Evolutionary conservation across 345 rosid genomes (phyloP).

Genomic region (Salix viminalis): DNA sequence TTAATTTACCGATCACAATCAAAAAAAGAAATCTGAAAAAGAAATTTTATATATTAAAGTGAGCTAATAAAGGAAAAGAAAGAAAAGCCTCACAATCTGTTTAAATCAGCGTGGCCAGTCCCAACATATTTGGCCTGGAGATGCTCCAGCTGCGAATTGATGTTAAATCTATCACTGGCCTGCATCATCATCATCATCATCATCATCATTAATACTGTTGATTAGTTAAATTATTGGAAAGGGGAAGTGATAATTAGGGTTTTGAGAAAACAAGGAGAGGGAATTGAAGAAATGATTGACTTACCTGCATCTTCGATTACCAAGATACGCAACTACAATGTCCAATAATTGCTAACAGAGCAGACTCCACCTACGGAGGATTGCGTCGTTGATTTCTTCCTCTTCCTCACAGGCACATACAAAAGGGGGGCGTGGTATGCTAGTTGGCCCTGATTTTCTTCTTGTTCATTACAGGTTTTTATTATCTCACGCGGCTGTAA

Average conservation of each 20-base stretch:
- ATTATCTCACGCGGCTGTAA: too few relatives aligned
- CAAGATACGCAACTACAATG: neutral
- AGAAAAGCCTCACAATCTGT: slow-evolving; percentile 60
- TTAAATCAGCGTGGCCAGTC: slow-evolving; percentile 90
- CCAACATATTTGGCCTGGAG: slow-evolving; percentile 98
- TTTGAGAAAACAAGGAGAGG: neutral
- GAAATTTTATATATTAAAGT: neutral
- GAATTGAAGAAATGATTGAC: neutral
- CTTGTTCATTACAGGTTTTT: too few relatives aligned
- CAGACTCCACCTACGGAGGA: neutral
- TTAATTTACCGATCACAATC: neutral
- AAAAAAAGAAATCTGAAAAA: neutral
- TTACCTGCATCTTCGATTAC: neutral
- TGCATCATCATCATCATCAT: slow-evolving; percentile 23
- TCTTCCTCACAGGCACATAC: too few relatives aligned
- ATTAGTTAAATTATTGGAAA: too few relatives aligned
- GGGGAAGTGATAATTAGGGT: neutral
- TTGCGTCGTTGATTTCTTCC: too few relatives aligned
- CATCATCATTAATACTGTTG: too few relatives aligned
- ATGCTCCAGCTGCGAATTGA: slow-evolving; percentile 97
- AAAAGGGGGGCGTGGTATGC: too few relatives aligned
- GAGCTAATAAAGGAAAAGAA: neutral
- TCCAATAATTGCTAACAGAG: neutral
- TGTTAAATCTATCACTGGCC: slow-evolving; percentile 99
- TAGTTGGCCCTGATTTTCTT: too few relatives aligned